Evolutionary conservation across 805 yeast species (phyloP), one percentile per base, ranked within the genome.

Genomic region (Clavispora santaluciae): DNA sequence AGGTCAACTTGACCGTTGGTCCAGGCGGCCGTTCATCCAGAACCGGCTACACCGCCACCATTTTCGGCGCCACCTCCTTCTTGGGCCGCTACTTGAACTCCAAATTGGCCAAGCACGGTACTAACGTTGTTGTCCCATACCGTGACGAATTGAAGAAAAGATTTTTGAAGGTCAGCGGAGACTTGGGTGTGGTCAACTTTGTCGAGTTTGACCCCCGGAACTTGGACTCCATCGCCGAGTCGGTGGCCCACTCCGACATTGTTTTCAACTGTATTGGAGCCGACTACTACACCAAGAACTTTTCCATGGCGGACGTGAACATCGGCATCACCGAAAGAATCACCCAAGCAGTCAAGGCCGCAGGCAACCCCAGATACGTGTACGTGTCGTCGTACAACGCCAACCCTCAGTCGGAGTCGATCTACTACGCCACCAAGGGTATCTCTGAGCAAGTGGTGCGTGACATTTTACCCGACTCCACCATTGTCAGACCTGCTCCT

Each of bases 1-100:
- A 87, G 57, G 83, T 88, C 33, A 73, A 79, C 51, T 60, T 83
- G 33, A 62, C 85, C n/a, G 69, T 72, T 25, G 95, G 95, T 45
- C 66, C 76, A 37, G 93, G 95, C 35, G 95, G 95, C 22, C 73
- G 86, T 43, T 83, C 91, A 4, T 85, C 95, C 22, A 76, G 95
- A 68, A 81, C 91, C 7, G 95, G 95, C 2, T 85, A 80, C 64
- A 85, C 90, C 3, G 95, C 90, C 17, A 85, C 95, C 1, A 93
- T 87, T 2, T 87, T 87, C 57, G 95, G 95, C 8, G 86, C 83
- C 26, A 68, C 81, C 35, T 95, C 95, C 2, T 81, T 83, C 60
- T 66, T 87, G 44, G 95, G 95, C 35, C 76, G 87, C 36, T 76
- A 83, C 50, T 62, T 87, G 46, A 75, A 78, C 15, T 68, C 90